Conservation (phyloP, 306 rosid species). For the Dryas alaskensis region DNA sequence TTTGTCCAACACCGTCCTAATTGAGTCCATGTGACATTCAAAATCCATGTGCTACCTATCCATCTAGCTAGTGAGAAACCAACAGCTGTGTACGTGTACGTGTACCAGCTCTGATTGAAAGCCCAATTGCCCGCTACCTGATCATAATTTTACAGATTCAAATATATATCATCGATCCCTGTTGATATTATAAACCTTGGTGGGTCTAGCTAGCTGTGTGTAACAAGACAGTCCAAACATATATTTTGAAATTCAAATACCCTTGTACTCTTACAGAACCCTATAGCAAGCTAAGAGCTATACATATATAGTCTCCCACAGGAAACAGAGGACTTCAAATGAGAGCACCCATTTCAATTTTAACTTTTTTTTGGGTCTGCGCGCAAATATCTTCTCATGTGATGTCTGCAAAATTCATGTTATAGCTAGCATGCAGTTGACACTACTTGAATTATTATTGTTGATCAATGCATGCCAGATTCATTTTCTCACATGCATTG, state of each 20-base stretch:
- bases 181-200: slow-evolving; percentile 1
- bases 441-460: neutral
- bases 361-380: neutral
- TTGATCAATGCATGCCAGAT: neutral
- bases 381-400: neutral
- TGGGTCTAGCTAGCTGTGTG: slow-evolving; percentile 1
- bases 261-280: neutral
- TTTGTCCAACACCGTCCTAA: slow-evolving; percentile 32
- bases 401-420: neutral
- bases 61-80: slow-evolving; percentile 13
- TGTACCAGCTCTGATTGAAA: neutral
- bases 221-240: neutral
- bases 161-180: neutral
- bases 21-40: slow-evolving; percentile 37
- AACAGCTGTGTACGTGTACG: slow-evolving; percentile 3
- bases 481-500: neutral
- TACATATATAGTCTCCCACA: too few relatives aligned
- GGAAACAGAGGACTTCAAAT: too few relatives aligned
- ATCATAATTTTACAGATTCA: too few relatives aligned
- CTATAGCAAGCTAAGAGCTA: neutral
- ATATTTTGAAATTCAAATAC: slow-evolving; percentile 13
- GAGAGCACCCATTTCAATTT: neutral
- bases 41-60: slow-evolving; percentile 22
- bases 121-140: too few relatives aligned
- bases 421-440: neutral